Base-by-base conservation (phyloP, 345 rosid species). In the Schrenkiella parvula region DNA sequence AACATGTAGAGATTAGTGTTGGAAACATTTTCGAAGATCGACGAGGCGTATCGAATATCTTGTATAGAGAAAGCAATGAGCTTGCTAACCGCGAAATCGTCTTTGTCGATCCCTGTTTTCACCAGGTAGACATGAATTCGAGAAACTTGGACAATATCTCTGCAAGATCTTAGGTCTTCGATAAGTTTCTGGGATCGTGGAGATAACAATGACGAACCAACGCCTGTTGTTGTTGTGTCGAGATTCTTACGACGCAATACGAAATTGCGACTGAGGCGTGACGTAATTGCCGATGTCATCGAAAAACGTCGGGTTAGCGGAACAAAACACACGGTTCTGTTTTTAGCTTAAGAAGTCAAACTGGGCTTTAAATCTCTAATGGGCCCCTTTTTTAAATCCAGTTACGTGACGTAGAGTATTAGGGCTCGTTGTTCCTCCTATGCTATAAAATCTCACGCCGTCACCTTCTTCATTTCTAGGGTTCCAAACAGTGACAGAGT, bases 1-100 rank as follows among this genome's bases (percentile, higher is more conserved):
- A 79, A 87, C 89, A 87, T 84, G 76, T 57, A 89, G 54, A 89
- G 83, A 62, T 82, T 89, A 52, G 85, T 84, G 43, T 73, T 55
- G 37, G 78, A 72, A 26, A 81, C 73, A 29, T 75, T 59, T 19
- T 80, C 26, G 73, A 89, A 87, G 35, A 89, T 85, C 25, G 86
- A 81, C 38, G 81, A 84, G 0, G 92, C 89, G 73, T 89, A 87
- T 31, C 75, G 75, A 7, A 77, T 44, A 25, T 84, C 82, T 15
- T 19, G 73, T 62, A 76, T n/a, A 26, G 90, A 79, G 68, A 78
- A 77, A 41, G 92, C 87, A 29, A 89, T 78, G 32, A 89, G 87
- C 85, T 85, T 89, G 82, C 92, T 85, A 54, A 71, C 66, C 29
- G 79, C 55, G 80, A 82, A 87, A 62, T 80, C 74, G 55, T 85